These are phyloP conservation scores for Pseudonectria foliicola DNA, from an alignment of 2,329 filamentous ascomycete species.

Conservation along the genomic window DNA sequence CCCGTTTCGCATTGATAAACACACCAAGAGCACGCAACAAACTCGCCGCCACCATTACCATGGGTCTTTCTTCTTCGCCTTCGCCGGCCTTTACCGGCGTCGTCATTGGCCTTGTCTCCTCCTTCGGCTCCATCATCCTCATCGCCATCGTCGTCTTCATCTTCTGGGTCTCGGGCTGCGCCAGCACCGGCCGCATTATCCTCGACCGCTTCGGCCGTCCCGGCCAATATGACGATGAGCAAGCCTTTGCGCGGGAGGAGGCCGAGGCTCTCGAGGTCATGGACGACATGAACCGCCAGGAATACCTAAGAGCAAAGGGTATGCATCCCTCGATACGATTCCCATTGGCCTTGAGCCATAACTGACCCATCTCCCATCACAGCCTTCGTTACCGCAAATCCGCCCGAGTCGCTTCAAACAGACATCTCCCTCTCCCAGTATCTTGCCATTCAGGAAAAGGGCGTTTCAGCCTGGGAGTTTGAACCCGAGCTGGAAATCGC, in stretches of 20 bases:
- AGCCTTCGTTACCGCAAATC: slow-evolving; percentile 94
- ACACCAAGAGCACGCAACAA: neutral
- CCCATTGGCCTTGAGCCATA: neutral
- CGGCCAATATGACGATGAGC: slow-evolving; percentile 96
- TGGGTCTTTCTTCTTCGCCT: slow-evolving; percentile 25
- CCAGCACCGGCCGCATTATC: slow-evolving; percentile 78
- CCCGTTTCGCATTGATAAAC: slow-evolving; percentile 1
- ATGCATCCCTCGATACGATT: slow-evolving; percentile 21
- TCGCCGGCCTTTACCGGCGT: slow-evolving; percentile 61
- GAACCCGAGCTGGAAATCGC: slow-evolving; percentile 98
- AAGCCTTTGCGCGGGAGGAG: slow-evolving; percentile 89
- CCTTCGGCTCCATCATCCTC: slow-evolving; percentile 82
- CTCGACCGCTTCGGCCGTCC: slow-evolving; percentile 88
- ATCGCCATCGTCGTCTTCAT: slow-evolving; percentile 85
- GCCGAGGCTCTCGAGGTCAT: slow-evolving; percentile 90
- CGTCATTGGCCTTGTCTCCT: slow-evolving; percentile 89
- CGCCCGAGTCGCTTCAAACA: slow-evolving; percentile 88
- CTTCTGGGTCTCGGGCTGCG: slow-evolving; percentile 67
- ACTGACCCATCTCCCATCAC: slow-evolving; percentile 11
- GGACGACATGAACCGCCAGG: slow-evolving; percentile 84
- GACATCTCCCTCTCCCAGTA: slow-evolving; percentile 98
- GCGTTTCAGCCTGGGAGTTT: slow-evolving; percentile 99
- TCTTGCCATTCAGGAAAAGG: slow-evolving; percentile 97
- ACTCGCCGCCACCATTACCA: slow-evolving; percentile 15
- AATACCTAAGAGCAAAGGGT: slow-evolving; percentile 96